These are phyloP conservation scores for Monilinia aucupariae DNA, from an alignment of 2,329 filamentous ascomycete species.

Conservation along the genomic window DNA sequence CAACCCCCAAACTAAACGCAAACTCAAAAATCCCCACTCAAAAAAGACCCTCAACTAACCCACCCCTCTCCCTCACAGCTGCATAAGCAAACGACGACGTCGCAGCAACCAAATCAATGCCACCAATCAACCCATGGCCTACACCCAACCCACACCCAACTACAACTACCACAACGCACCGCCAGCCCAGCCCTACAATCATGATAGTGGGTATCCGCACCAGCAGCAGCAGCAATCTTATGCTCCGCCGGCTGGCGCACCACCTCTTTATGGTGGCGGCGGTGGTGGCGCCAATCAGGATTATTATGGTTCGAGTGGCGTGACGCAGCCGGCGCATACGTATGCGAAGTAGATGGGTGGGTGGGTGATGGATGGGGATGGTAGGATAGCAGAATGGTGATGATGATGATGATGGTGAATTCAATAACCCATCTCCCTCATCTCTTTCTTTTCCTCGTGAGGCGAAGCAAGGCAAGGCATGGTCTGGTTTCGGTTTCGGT, in stretches of 20 bases:
- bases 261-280: conserved; percentile 13
- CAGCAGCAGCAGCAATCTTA: conserved; percentile 16
- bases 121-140: conserved; percentile 14
- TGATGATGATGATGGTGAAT: no score
- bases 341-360: conserved; percentile 12
- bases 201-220: no score
- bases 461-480: no score
- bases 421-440: no score
- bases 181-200: background rate
- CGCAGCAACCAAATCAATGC: conserved; percentile 16
- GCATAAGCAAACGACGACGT: background rate
- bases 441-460: no score
- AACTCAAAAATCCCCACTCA: no score
- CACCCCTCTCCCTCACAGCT: background rate
- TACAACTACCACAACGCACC: background rate
- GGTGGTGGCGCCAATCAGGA: conserved; percentile 7
- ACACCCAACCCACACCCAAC: background rate
- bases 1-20: background rate
- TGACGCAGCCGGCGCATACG: conserved; percentile 22
- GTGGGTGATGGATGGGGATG: background rate
- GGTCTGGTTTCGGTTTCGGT: no score
- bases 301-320: conserved; percentile 24
- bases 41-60: no score
- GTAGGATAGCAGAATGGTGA: background rate
- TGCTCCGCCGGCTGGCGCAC: conserved; percentile 17